Conservation (phyloP, 1,284 basidiomycete species). For the Tylopilus sp. region DNA sequence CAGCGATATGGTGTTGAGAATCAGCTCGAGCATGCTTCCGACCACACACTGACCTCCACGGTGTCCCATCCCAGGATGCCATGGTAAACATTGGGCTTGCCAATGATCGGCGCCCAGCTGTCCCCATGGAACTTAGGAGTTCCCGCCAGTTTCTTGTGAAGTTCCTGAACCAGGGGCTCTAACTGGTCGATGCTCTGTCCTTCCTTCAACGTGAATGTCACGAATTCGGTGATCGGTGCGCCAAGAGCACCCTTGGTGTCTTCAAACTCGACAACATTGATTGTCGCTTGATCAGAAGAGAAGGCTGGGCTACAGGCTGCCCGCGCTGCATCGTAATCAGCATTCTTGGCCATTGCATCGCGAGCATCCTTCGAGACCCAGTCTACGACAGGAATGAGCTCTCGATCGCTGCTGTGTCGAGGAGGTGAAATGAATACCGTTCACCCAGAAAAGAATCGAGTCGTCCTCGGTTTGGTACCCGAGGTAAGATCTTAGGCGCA, state of each 20-base stretch:
- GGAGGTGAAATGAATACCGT: constrained; percentile 18
- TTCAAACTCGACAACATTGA: constrained; percentile 25
- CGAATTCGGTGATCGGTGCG: constrained; percentile 35
- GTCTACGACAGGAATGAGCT: constrained; percentile 14
- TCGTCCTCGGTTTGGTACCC: constrained; percentile 32
- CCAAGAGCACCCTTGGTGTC: constrained; percentile 18
- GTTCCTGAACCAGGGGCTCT: constrained; percentile 23
- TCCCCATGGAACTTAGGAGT: constrained; percentile 29
- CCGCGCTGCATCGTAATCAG: constrained; percentile 7
- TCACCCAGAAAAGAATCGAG: constrained; percentile 29
- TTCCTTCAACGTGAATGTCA: constrained; percentile 34
- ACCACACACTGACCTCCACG: constrained; percentile 22
- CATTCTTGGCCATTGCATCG: constrained; percentile 13
- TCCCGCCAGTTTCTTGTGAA: constrained; percentile 22
- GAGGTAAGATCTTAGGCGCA: constrained; percentile 30
- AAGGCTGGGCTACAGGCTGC: constrained; percentile 16
- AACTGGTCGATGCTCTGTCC: constrained; percentile 21
- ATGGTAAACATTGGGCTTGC: constrained; percentile 21
- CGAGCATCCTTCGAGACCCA: constrained; percentile 27
- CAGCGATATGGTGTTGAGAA: background rate
- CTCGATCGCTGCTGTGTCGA: constrained; percentile 8
- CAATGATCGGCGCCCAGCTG: constrained; percentile 31
- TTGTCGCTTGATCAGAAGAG: constrained; percentile 16
- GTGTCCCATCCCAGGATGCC: constrained; percentile 37
- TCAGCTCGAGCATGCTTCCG: background rate